phyloP scores from a whole-genome alignment of 169 alveolate species.

The Plasmodium berghei region DNA sequence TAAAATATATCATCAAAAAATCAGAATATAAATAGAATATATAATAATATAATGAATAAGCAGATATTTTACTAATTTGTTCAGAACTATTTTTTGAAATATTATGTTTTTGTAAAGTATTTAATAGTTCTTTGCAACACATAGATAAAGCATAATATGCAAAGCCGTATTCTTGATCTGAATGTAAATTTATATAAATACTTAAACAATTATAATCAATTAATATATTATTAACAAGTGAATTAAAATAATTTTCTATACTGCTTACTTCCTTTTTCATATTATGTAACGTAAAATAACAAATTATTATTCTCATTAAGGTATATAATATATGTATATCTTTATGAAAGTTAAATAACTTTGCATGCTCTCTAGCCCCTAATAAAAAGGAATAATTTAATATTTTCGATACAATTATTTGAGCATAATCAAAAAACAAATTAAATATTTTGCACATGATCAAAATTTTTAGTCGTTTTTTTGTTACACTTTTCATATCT shows the following conservation, averaged over 20 bases:
- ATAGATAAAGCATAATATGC: constrained; percentile 73
- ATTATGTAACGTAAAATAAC: constrained; percentile 40
- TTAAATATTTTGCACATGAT: constrained; percentile 60
- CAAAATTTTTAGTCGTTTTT: constrained; percentile 34
- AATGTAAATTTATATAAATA: constrained; percentile 33
- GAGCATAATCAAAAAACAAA: constrained; percentile 49
- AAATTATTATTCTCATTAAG: constrained; percentile 41
- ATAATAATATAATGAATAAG: constrained; percentile 53
- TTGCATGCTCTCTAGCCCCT: constrained; percentile 54
- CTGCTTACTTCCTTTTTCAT: constrained; percentile 55
- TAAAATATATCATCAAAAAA: constrained; percentile 65
- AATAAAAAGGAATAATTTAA: constrained; percentile 52
- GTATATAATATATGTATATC: constrained; percentile 61
- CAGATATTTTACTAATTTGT: constrained; percentile 16
- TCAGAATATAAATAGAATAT: constrained; percentile 55
- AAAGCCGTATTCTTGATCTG: constrained; percentile 65
- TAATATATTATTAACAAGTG: constrained; percentile 45
- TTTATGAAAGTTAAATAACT: constrained; percentile 14
- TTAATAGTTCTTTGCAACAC: constrained; percentile 55
- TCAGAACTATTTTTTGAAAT: constrained; percentile 8
- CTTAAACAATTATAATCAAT: constrained; percentile 70
- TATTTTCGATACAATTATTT: constrained; percentile 36
- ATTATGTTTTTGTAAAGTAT: constrained; percentile 10
- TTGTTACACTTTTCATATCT: constrained; percentile 7
- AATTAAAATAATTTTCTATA: constrained; percentile 61